These are phyloP conservation scores for Spergularia azorica DNA, from an alignment of 179 eudicot genomes.

Conservation along the genomic window DNA sequence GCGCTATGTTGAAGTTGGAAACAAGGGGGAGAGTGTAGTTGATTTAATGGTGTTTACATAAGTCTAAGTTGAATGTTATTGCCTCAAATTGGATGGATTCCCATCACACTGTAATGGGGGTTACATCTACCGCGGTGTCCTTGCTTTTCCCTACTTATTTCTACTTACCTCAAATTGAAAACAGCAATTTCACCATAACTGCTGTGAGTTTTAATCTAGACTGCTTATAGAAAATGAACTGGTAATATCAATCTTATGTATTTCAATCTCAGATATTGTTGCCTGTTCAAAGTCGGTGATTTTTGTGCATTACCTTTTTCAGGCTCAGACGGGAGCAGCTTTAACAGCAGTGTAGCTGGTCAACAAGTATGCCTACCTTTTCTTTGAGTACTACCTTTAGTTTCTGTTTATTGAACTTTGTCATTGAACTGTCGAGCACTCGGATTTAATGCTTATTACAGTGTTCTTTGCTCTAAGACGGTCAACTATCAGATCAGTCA, in stretches of 20 bases:
- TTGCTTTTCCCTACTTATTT: no score
- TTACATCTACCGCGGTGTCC: no score
- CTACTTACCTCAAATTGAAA: background rate
- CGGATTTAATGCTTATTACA: background rate
- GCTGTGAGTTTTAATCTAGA: background rate
- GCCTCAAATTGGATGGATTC: no score
- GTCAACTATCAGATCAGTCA: no score
- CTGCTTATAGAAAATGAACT: background rate
- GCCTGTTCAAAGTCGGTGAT: background rate
- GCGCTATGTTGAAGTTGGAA: no score
- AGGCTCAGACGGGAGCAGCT: slow-evolving; percentile 79
- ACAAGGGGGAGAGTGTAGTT: no score
- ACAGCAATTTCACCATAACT: background rate
- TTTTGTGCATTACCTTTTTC: slow-evolving; percentile 12
- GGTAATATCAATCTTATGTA: slow-evolving; percentile 5
- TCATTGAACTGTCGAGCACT: background rate
- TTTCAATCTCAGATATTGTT: background rate
- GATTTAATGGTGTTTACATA: no score
- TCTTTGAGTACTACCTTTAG: background rate
- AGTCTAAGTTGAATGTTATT: no score
- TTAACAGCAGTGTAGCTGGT: slow-evolving; percentile 88
- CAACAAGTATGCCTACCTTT: slow-evolving; percentile 58
- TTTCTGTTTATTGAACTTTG: background rate
- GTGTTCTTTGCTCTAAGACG: background rate
- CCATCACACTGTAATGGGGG: no score